Base-by-base conservation (phyloP, 75 land plant species). In the Adiantum capillusveneris region DNA sequence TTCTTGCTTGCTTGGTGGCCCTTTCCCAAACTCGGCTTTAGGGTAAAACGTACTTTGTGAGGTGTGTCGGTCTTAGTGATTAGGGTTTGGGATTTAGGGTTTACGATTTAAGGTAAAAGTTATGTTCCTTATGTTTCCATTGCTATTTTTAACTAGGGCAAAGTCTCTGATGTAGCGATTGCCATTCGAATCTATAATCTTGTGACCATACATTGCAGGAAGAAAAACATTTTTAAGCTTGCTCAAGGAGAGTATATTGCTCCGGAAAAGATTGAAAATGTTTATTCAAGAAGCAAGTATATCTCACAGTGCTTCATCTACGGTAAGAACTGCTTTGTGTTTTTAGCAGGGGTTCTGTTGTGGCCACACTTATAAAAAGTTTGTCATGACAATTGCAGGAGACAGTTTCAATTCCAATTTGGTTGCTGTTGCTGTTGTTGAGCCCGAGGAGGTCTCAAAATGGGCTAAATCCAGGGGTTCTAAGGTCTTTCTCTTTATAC, bases 221-320 rank as follows among this genome's bases (percentile, higher is more conserved):
- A 94, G 74, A 95, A 95, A 80, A 95, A 95, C 60, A 95, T 95
- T 37, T 95, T 95, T 63, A 95, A 95, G 83, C 69, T 95, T 75
- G 92, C 97, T 26, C 99, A 95, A 67, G 97, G 99, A 36, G 99
- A 95, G 65, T 95, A 95, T 70, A 90, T 95, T 49, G 99, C 99
- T 25, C 97, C 99, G 14, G 99, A 95, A 75, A 95, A 95, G 72
- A 87, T 95, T 50, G 99, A 95, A 64, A 95, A 90, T 71, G 99
- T 90, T 1, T 95, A 95, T 75, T 74, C 81, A 22, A 78, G 81
- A 54, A 82, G 99, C 84, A 82, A 84, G 29, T 95, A 83, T 65
- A 72, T 95, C 56, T 59, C 78, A 1, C 99, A 95, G 53, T 86
- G 96, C 61, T 95, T 95, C 66, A 71, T 95, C 1, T 84, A 95